Percentiles rank a stretch among this genome's conserved stretches.
These are phyloP conservation scores for Effrenium voratum DNA, from an alignment of 73 alveolate genomes.

Conservation along the genomic window DNA sequence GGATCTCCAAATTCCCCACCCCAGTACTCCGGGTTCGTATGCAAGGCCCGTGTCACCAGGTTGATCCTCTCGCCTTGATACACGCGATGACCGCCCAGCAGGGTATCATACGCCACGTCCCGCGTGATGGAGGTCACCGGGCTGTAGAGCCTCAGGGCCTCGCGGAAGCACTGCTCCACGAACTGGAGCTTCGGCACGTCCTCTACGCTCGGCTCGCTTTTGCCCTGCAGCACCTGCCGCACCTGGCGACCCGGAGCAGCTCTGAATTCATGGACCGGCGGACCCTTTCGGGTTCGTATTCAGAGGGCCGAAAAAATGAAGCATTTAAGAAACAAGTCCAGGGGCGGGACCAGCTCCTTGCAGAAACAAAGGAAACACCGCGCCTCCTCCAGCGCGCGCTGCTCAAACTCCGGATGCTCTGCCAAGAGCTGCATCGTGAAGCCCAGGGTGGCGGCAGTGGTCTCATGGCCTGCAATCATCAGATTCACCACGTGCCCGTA, in stretches of 20 bases:
- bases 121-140: constrained; percentile 73
- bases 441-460: constrained; percentile 70
- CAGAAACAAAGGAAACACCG: no score
- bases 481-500: constrained; percentile 62
- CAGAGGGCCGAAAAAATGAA: no score
- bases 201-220: constrained; percentile 22
- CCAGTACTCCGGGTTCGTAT: constrained; percentile 81
- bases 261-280: no score
- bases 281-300: no score
- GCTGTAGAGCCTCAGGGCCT: constrained; percentile 68
- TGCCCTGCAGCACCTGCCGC: constrained; percentile 69
- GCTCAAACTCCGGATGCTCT: constrained; percentile 32
- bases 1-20: constrained; percentile 82
- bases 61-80: constrained; percentile 74
- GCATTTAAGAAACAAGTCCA: no score
- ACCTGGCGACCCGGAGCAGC: no score
- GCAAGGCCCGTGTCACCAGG: constrained; percentile 72
- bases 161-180: constrained; percentile 65
- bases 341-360: no score
- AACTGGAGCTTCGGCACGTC: constrained; percentile 71
- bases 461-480: constrained; percentile 74
- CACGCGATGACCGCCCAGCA: constrained; percentile 73
- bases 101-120: constrained; percentile 58
- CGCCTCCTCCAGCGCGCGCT: constrained; percentile 54
- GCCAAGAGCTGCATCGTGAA: constrained; percentile 62